Evolutionary conservation across 192 early-diverging fungal genomes (phyloP).

Genomic region (Coemansia asiatica): DNA sequence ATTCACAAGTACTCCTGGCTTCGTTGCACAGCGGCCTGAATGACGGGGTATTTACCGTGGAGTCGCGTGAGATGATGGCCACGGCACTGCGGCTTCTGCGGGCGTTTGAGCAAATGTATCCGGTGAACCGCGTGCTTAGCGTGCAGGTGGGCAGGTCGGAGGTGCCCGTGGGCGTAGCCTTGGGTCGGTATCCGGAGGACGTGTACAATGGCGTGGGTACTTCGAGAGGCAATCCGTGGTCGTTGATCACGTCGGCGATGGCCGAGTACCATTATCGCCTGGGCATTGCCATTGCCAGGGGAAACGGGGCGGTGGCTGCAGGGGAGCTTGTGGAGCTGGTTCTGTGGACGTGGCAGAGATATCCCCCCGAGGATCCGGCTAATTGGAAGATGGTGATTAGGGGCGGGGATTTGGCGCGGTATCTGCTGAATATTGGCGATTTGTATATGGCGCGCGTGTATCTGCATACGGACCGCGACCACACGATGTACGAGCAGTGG

Average conservation of each 20-base stretch:
- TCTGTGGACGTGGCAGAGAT: constrained; percentile 10
- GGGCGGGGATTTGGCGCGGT: constrained; percentile 33
- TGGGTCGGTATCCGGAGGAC: constrained; percentile 79
- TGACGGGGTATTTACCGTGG: constrained; percentile 29
- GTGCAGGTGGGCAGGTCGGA: constrained; percentile 14
- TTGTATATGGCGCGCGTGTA: constrained; percentile 58
- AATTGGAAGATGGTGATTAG: not conserved
- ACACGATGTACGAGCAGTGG: constrained; percentile 68
- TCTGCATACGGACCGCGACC: constrained; percentile 55
- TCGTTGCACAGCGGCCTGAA: constrained; percentile 43
- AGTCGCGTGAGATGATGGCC: constrained; percentile 13
- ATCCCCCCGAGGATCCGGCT: not conserved
- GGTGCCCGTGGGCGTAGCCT: constrained; percentile 54
- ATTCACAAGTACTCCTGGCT: constrained; percentile 63
- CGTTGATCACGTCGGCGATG: constrained; percentile 59
- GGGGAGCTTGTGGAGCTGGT: constrained; percentile 43
- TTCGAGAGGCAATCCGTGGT: constrained; percentile 74
- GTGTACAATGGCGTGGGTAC: constrained; percentile 66
- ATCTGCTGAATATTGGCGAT: constrained; percentile 58
- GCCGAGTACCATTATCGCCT: constrained; percentile 69
- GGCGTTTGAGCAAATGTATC: constrained; percentile 23
- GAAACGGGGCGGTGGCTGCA: constrained; percentile 33
- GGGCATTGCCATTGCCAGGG: constrained; percentile 23
- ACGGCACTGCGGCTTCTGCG: constrained; percentile 25
- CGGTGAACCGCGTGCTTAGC: constrained; percentile 22